These are phyloP conservation scores for Xylaria grammica DNA, from an alignment of 495 filamentous ascomycete genomes.

Conservation along the genomic window DNA sequence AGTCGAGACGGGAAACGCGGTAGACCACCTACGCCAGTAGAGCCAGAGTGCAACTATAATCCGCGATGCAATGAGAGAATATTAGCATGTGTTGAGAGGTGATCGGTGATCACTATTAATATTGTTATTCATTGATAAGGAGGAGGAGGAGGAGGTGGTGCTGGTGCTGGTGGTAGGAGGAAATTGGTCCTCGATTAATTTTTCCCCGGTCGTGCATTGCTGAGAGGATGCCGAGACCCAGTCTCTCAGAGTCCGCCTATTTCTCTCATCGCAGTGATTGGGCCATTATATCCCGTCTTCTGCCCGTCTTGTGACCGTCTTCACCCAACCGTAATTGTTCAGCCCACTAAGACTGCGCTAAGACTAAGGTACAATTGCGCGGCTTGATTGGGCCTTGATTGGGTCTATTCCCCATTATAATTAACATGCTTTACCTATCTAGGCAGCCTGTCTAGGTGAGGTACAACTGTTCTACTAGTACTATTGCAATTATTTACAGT, in stretches of 20 bases:
- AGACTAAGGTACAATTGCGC: no score
- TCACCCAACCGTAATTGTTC: background rate
- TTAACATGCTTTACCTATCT: no score
- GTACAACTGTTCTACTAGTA: no score
- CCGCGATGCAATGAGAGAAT: conserved; percentile 13
- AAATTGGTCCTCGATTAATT: conserved; percentile 17
- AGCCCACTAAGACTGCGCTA: background rate
- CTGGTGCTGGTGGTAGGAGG: no score
- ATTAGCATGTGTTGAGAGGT: conserved; percentile 13
- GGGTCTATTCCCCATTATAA: conserved; percentile 11
- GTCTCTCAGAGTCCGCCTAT: conserved; percentile 2
- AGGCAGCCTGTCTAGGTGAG: no score
- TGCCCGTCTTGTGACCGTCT: no score
- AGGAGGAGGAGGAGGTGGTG: no score
- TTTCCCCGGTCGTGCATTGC: conserved; percentile 16
- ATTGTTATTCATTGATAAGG: conserved; percentile 16
- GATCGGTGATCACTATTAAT: background rate
- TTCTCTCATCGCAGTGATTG: conserved; percentile 3
- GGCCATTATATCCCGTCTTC: background rate
- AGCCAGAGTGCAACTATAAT: background rate
- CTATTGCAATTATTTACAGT: no score
- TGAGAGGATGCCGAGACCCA: conserved; percentile 2
- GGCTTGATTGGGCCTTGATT: background rate
- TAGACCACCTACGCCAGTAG: no score
- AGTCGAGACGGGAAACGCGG: background rate